Base-by-base conservation (phyloP, 2,329 filamentous ascomycete species). In the Aspergillus awamori region DNA sequence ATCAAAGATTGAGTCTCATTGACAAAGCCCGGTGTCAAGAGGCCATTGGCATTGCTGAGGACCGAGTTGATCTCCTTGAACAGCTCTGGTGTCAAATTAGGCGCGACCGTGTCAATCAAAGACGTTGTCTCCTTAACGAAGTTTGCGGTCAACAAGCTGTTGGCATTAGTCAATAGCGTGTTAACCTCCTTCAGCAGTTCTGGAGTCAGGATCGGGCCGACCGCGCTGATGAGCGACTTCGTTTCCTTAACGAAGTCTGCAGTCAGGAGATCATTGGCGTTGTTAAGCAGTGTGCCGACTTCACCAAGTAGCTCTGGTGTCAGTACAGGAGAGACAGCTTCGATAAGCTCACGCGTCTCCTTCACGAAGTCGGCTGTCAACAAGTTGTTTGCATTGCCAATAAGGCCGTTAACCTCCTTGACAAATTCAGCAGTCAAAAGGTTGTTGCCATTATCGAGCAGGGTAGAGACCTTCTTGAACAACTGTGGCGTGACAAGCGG, bases 11-110 rank as follows among this genome's bases (percentile, higher is more conserved):
- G 67, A 28, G 65, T 69, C 26, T 70, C 63, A 24, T 69, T 53
- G 26, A 72, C 70, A 30, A 71, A 71, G 26, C 72, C 61, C 45
- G 73, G 61, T 22, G 74, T 69, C 63, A 77, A 63, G 45, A 77
- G 60, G 59, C 71, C 63, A 41, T 69, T 70, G 51, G 66, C 71
- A 13, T 72, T 71, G 45, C 56, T 58, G 15, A 73, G 61, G 2
- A 73, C 61, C 5, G 57, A 61, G 59, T 58, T 64, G 33, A 73
- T 63, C 45, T 72, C 60, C 58, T 69, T 69, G 61, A 71, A 59
- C 3, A 70, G 53, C 6, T 65, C 63, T 7, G 68, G 70, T 2
- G 64, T 72, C 8, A 73, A 53, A 7, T 68, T 48, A 30, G 69
- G 68, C n/a, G 62, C 67, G 30, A 70, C 68, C 8, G 62, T 58